phyloP scores from a whole-genome alignment of 2,329 filamentous ascomycete genomes.

The Colletotrichum sp. region DNA sequence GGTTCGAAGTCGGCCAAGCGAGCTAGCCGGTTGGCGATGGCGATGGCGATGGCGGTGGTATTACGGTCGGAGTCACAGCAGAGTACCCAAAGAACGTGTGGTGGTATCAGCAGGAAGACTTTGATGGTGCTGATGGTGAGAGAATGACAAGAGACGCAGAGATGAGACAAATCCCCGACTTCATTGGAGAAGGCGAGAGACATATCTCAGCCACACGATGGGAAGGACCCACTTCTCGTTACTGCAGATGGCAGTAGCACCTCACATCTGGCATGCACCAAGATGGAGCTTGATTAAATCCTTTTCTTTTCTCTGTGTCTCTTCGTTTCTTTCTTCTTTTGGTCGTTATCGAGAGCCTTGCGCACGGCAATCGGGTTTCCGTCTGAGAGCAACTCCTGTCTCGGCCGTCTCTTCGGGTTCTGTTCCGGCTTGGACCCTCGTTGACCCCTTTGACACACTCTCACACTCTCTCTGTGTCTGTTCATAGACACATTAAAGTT shows the following conservation, averaged over 20 bases:
- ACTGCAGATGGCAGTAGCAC: neutral
- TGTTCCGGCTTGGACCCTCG: neutral
- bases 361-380: neutral
- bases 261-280: neutral
- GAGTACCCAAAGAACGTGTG: too few relatives aligned
- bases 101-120: neutral
- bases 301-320: neutral
- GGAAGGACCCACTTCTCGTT: neutral
- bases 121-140: neutral
- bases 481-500: neutral
- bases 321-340: neutral
- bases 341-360: neutral
- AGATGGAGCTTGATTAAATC: neutral
- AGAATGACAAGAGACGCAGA: neutral
- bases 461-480: neutral
- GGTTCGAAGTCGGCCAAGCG: neutral
- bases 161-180: neutral
- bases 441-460: neutral
- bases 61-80: neutral
- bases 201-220: neutral
- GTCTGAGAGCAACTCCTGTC: neutral
- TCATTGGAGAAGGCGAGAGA: slow-evolving; percentile 2
- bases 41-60: neutral
- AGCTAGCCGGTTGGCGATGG: neutral
- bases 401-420: neutral